Percentiles rank a stretch among this genome's conserved stretches.
Evolutionary conservation across 2,329 filamentous ascomycete genomes (phyloP).

Genomic region (Colletotrichum trifolii): DNA sequence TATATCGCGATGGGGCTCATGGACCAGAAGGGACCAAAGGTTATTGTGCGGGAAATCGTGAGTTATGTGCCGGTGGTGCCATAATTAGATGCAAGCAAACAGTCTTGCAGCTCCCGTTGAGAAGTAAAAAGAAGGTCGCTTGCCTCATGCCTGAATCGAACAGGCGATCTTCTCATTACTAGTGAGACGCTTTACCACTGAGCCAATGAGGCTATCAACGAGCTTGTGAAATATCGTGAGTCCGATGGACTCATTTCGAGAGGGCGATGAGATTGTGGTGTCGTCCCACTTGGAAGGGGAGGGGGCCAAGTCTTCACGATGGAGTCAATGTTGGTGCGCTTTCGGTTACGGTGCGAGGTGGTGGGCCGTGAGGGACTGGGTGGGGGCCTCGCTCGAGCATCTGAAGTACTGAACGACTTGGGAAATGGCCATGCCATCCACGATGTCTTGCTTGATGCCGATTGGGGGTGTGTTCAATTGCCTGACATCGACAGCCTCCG

Average conservation of each 20-base stretch:
- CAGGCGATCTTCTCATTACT: constrained; percentile 27
- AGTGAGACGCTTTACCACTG: constrained; percentile 25
- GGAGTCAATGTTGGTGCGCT: background rate
- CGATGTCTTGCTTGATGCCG: constrained; percentile 11
- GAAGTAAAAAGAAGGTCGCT: background rate
- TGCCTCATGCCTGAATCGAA: constrained; percentile 27
- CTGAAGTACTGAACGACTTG: too few relatives aligned
- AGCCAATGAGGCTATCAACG: constrained; percentile 15
- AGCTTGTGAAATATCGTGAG: fast-evolving
- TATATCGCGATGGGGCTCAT: constrained; percentile 18
- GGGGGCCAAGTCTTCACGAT: background rate
- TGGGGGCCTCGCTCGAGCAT: too few relatives aligned
- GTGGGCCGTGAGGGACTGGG: background rate
- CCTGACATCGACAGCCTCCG: background rate
- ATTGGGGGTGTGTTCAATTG: background rate
- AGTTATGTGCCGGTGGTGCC: background rate
- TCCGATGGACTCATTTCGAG: background rate
- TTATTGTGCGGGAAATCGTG: constrained; percentile 15
- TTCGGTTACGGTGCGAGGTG: background rate
- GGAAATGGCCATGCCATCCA: background rate
- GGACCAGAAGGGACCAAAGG: constrained; percentile 17
- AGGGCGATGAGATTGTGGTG: background rate
- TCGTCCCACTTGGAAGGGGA: constrained; percentile 1
- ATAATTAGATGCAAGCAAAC: background rate
- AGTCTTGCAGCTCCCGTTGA: too few relatives aligned